phyloP scores from a whole-genome alignment of 163 green algal genomes.

The Coccomyxa subellipsoidea region DNA sequence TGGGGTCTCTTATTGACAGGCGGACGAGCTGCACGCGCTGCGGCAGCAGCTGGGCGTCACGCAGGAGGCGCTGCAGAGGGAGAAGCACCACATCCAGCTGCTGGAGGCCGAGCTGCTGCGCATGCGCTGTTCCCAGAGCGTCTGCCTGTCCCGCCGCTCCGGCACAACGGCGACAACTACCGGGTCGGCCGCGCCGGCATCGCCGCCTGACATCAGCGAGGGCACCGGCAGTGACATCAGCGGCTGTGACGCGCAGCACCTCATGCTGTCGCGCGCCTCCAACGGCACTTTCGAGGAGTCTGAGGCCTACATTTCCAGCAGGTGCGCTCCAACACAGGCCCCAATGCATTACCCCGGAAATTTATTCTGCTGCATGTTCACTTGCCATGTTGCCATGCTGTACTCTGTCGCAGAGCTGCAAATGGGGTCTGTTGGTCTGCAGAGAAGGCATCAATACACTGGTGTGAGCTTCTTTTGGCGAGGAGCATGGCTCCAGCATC shows the following conservation, averaged over 20 bases:
- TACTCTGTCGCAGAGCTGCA: too few species aligned
- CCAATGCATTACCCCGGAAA: too few species aligned
- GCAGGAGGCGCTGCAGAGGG: not conserved
- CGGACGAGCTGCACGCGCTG: conserved; percentile 48
- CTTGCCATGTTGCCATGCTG: too few species aligned
- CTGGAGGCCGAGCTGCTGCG: conserved; percentile 3
- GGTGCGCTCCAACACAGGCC: too few species aligned
- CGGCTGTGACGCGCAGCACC: not conserved
- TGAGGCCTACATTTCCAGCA: not conserved
- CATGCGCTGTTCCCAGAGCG: not conserved
- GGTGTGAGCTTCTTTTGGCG: too few species aligned
- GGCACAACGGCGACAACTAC: not conserved
- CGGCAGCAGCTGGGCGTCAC: conserved; percentile 35
- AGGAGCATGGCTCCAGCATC: not conserved
- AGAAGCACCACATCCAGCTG: not conserved
- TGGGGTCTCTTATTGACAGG: conserved; percentile 12
- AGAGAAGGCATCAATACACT: too few species aligned
- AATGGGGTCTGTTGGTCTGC: too few species aligned
- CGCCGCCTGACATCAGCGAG: not conserved
- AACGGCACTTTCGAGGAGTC: not conserved
- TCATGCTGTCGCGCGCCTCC: not conserved
- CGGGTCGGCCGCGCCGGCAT: not conserved
- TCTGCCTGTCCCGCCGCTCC: not conserved
- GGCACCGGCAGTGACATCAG: not conserved
- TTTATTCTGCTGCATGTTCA: too few species aligned